Evolutionary conservation across 148 eudicot genomes (phyloP).

Genomic region (Suaeda aralocaspica): DNA sequence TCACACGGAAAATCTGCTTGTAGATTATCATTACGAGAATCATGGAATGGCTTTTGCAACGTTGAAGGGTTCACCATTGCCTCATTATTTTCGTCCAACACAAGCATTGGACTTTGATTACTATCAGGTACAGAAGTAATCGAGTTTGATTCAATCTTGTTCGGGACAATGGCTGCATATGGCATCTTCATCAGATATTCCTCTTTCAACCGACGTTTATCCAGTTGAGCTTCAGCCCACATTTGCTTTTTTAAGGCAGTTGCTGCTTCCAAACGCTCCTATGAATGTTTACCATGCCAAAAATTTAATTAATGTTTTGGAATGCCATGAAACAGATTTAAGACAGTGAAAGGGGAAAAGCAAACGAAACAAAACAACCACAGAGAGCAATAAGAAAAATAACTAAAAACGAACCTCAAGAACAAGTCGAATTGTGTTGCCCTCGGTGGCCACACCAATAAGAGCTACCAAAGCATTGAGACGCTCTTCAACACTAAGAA

Average conservation of each 20-base stretch:
- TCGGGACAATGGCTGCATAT: conserved; percentile 32
- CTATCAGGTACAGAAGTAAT: conserved; percentile 30
- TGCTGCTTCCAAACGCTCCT: conserved; percentile 96
- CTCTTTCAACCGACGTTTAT: conserved; percentile 79
- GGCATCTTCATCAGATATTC: conserved; percentile 52
- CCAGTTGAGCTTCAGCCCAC: conserved; percentile 92
- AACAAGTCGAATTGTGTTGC: conserved; percentile 65
- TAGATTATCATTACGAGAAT: conserved; percentile 32
- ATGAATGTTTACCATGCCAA: conserved; percentile 26
- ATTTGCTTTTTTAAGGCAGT: conserved; percentile 86
- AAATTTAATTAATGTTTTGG: background rate
- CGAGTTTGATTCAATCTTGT: conserved; percentile 42
- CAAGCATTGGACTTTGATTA: conserved; percentile 40
- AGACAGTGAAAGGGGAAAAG: background rate
- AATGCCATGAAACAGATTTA: background rate
- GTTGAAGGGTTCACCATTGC: conserved; percentile 16
- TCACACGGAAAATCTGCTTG: conserved; percentile 30
- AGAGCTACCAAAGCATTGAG: conserved; percentile 81
- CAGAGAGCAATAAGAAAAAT: background rate
- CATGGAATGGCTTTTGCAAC: conserved; percentile 34
- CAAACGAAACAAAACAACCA: background rate
- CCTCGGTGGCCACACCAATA: conserved; percentile 84
- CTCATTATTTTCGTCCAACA: conserved; percentile 38
- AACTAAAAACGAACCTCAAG: conserved; percentile 51
- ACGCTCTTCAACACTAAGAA: conserved; percentile 83